Evolutionary conservation across 805 yeast genomes (phyloP).

Genomic region (Pichia sporocuriosa): DNA sequence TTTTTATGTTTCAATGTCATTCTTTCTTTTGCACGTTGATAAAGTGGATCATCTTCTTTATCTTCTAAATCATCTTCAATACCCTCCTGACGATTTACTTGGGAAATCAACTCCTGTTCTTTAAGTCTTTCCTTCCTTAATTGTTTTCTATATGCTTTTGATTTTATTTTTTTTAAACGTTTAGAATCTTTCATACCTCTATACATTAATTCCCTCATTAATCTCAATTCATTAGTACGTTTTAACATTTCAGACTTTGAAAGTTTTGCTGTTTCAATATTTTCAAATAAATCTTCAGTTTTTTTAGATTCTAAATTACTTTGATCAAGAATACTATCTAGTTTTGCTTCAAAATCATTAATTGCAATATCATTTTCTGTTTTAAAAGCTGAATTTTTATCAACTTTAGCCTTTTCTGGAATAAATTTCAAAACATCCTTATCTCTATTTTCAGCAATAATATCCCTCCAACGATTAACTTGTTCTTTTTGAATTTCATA

Average conservation of each 20-base stretch:
- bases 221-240: conserved; percentile 74
- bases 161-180: conserved; percentile 89
- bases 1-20: conserved; percentile 89
- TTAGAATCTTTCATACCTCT: conserved; percentile 89
- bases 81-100: conserved; percentile 31
- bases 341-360: conserved; percentile 61
- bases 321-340: conserved; percentile 51
- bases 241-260: conserved; percentile 71
- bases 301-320: conserved; percentile 67
- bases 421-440: conserved; percentile 75
- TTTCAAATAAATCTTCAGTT: conserved; percentile 80
- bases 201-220: conserved; percentile 95
- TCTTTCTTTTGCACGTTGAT: conserved; percentile 81
- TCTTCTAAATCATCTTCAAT: conserved; percentile 40
- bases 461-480: conserved; percentile 82
- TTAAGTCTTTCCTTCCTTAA: conserved; percentile 76
- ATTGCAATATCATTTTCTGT: conserved; percentile 40
- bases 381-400: conserved; percentile 46
- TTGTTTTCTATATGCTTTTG: conserved; percentile 80
- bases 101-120: conserved; percentile 62
- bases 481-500: conserved; percentile 84
- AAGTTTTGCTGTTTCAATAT: conserved; percentile 73
- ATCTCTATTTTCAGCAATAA: conserved; percentile 67
- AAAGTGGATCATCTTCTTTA: conserved; percentile 56
- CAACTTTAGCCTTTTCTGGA: conserved; percentile 45